Conservation (phyloP, 805 yeast species). For the Myxozyma mucilagina region DNA sequence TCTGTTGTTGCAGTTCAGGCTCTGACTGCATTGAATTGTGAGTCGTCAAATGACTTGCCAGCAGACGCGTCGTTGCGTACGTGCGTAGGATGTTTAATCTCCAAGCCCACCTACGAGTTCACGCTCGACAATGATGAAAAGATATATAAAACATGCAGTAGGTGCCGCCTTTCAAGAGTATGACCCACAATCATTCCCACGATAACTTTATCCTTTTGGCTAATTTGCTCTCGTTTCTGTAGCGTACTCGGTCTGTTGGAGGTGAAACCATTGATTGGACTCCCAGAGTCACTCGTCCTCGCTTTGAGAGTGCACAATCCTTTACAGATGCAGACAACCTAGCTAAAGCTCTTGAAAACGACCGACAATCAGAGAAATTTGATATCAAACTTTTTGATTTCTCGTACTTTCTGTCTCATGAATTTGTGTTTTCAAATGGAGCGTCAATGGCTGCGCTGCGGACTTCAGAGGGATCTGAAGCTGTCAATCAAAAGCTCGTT, state of each 20-base stretch:
- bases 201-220: neutral
- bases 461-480: neutral
- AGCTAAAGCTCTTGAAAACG: neutral
- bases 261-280: neutral
- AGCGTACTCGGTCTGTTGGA: neutral
- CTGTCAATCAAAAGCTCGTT: constrained; percentile 2
- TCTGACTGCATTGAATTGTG: neutral
- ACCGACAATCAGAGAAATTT: neutral
- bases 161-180: constrained; percentile 4
- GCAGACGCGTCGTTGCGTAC: constrained; percentile 1
- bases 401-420: neutral
- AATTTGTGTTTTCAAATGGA: neutral
- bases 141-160: neutral
- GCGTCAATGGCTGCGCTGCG: neutral
- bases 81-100: neutral
- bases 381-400: constrained; percentile 4
- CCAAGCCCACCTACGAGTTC: constrained; percentile 6
- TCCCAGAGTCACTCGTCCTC: constrained; percentile 7
- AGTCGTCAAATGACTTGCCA: neutral
- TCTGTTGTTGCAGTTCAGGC: neutral
- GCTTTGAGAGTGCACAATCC: constrained; percentile 2
- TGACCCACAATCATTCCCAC: neutral
- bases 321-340: neutral
- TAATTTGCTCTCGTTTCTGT: neutral
- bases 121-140: neutral